Percentiles rank a stretch among this genome's conserved stretches.
phyloP scores from a whole-genome alignment of 23 red algal genomes.

The Agarophyton chilense region DNA sequence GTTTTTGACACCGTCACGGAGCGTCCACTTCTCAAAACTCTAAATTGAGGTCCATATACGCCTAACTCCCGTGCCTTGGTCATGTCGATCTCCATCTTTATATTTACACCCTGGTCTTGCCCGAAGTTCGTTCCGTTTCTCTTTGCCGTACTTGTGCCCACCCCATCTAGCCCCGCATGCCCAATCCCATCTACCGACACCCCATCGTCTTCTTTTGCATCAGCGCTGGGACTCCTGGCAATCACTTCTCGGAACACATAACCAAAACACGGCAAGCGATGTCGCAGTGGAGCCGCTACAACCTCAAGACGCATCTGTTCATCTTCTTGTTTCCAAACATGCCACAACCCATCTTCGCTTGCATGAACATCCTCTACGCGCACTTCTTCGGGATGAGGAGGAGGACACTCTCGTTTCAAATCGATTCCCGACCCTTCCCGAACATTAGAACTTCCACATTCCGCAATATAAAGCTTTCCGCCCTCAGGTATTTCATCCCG shows the following conservation, averaged over 20 bases:
- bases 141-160: neutral
- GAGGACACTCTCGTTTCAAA: conserved; percentile 26
- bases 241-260: conserved; percentile 78
- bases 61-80: conserved; percentile 71
- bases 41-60: conserved; percentile 77
- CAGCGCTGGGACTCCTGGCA: too few species aligned
- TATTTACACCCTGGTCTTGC: neutral
- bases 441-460: conserved; percentile 31
- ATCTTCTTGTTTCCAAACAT: conserved; percentile 50
- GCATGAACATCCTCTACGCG: conserved; percentile 61
- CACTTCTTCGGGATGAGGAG: conserved; percentile 75
- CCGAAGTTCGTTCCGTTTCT: neutral
- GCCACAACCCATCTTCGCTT: conserved; percentile 79
- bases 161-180: neutral
- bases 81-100: conserved; percentile 60
- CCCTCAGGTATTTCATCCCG: conserved; percentile 17
- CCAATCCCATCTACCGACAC: neutral
- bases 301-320: conserved; percentile 64
- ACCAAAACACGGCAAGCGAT: conserved; percentile 90
- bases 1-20: conserved; percentile 66
- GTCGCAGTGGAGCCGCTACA: conserved; percentile 73
- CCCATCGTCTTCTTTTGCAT: neutral
- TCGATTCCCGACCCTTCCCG: conserved; percentile 35
- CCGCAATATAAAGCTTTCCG: conserved; percentile 68
- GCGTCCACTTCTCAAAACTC: conserved; percentile 64